Conservation (phyloP, 2,329 filamentous ascomycete species). For the Didymella lethalis region DNA sequence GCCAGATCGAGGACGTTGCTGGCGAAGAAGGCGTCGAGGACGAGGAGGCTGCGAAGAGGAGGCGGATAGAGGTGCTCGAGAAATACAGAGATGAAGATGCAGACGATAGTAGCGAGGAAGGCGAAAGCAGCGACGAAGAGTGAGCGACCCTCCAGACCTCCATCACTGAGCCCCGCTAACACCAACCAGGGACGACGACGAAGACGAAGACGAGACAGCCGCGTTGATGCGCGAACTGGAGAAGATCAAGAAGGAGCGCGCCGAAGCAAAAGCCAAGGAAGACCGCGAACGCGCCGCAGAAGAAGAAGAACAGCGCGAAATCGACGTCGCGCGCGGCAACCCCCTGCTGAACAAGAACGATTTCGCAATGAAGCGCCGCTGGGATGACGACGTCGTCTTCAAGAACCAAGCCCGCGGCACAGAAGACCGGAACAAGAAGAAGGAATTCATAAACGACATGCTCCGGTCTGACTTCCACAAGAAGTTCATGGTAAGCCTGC, state of each 20-base stretch:
- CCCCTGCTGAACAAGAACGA: constrained; percentile 87
- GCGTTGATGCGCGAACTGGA: constrained; percentile 92
- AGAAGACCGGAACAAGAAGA: constrained; percentile 88
- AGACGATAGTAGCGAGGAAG: constrained; percentile 67
- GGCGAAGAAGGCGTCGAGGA: constrained; percentile 61
- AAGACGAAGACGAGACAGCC: constrained; percentile 82
- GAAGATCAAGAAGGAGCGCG: constrained; percentile 88
- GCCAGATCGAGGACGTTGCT: constrained; percentile 65
- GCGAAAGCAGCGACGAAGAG: constrained; percentile 65
- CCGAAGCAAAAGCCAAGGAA: constrained; percentile 81
- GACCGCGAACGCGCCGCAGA: constrained; percentile 81
- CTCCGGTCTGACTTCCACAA: constrained; percentile 96
- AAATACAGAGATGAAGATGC: constrained; percentile 90
- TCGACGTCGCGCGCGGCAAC: constrained; percentile 90
- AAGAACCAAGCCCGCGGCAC: constrained; percentile 97
- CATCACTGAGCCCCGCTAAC: constrained; percentile 25
- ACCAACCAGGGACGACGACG: constrained; percentile 56
- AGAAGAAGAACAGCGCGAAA: constrained; percentile 83
- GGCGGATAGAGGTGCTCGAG: constrained; percentile 76
- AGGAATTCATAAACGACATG: constrained; percentile 97
- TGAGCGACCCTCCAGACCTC: constrained; percentile 29
- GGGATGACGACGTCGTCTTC: constrained; percentile 99
- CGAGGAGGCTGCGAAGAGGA: constrained; percentile 80
- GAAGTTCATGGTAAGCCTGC: constrained; percentile 79
- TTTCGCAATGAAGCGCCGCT: constrained; percentile 89